phyloP scores from a whole-genome alignment of 805 yeast species.

The Wickerhamiella parazyma region DNA sequence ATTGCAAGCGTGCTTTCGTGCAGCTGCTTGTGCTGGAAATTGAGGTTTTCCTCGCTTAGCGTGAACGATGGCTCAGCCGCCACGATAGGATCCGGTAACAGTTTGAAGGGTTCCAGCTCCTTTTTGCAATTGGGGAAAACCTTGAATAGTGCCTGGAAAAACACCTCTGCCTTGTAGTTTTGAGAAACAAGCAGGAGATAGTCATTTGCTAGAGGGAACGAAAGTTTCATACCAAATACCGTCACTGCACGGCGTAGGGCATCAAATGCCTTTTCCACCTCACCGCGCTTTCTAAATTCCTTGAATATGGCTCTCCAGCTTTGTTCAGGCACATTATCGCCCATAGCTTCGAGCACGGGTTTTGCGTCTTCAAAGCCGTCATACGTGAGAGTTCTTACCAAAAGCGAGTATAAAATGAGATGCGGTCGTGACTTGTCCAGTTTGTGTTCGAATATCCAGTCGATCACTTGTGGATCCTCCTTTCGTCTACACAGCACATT shows the following conservation, averaged over 20 bases:
- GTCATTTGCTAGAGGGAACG: conserved; percentile 18
- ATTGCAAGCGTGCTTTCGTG: conserved; percentile 19
- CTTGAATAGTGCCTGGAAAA: conserved; percentile 11
- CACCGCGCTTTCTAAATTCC: conserved; percentile 20
- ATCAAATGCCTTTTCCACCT: conserved; percentile 21
- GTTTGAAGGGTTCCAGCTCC: conserved; percentile 12
- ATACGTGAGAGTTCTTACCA: conserved; percentile 18
- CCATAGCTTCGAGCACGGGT: conserved; percentile 16
- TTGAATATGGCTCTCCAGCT: conserved; percentile 19
- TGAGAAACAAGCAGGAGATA: conserved; percentile 18
- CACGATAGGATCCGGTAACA: not conserved
- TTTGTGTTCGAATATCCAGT: conserved; percentile 12
- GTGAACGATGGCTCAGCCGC: not conserved
- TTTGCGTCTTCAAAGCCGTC: conserved; percentile 20
- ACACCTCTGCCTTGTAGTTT: conserved; percentile 16
- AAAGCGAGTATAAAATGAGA: conserved; percentile 15
- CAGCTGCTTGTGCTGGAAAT: not conserved
- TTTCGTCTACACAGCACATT: conserved; percentile 7
- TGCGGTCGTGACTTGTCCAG: conserved; percentile 11
- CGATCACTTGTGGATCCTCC: conserved; percentile 4
- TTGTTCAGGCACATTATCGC: conserved; percentile 16
- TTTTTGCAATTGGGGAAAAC: conserved; percentile 16
- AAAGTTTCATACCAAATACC: conserved; percentile 11
- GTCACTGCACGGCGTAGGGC: conserved; percentile 14
- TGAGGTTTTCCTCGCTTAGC: not conserved